phyloP scores from a whole-genome alignment of 108 stramenopile species.

The Cylindrotheca fusiformis region DNA sequence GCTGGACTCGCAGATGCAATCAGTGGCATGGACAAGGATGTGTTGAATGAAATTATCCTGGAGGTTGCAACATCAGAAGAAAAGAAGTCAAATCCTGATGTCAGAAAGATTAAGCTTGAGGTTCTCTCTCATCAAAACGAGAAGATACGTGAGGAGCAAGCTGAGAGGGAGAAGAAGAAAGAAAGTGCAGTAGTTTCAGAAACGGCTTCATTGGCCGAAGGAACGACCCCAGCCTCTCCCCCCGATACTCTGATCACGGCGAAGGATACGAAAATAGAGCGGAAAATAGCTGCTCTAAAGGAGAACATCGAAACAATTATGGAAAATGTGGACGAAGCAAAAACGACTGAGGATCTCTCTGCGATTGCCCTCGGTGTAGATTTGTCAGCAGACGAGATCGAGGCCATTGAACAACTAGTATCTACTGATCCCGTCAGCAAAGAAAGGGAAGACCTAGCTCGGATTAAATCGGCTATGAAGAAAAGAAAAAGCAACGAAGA shows the following conservation, averaged over 20 bases:
- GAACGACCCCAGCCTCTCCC: slow-evolving; percentile 27
- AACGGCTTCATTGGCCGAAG: slow-evolving; percentile 1
- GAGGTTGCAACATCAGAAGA: slow-evolving; percentile 89
- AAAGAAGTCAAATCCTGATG: slow-evolving; percentile 58
- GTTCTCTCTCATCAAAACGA: slow-evolving; percentile 80
- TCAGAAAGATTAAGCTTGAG: slow-evolving; percentile 80
- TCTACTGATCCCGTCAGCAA: slow-evolving; percentile 77
- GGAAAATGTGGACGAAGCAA: slow-evolving; percentile 16
- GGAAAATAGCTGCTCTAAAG: background rate
- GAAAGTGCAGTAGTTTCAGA: slow-evolving; percentile 11
- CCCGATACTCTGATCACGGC: slow-evolving; percentile 7
- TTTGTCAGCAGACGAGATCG: slow-evolving; percentile 75
- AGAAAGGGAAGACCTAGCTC: slow-evolving; percentile 68
- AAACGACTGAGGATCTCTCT: slow-evolving; percentile 26
- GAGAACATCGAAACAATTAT: slow-evolving; percentile 25
- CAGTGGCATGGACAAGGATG: slow-evolving; percentile 91
- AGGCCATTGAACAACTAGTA: slow-evolving; percentile 75
- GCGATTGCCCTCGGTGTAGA: background rate
- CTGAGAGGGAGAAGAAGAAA: slow-evolving; percentile 60
- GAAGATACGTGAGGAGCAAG: slow-evolving; percentile 72
- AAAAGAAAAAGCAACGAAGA: slow-evolving; percentile 29
- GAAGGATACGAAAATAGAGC: slow-evolving; percentile 3
- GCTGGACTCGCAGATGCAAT: slow-evolving; percentile 90
- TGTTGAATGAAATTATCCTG: slow-evolving; percentile 94
- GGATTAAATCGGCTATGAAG: slow-evolving; percentile 67